Conservation (phyloP, 768 basidiomycete genomes). For the Boletellus emodensis region DNA sequence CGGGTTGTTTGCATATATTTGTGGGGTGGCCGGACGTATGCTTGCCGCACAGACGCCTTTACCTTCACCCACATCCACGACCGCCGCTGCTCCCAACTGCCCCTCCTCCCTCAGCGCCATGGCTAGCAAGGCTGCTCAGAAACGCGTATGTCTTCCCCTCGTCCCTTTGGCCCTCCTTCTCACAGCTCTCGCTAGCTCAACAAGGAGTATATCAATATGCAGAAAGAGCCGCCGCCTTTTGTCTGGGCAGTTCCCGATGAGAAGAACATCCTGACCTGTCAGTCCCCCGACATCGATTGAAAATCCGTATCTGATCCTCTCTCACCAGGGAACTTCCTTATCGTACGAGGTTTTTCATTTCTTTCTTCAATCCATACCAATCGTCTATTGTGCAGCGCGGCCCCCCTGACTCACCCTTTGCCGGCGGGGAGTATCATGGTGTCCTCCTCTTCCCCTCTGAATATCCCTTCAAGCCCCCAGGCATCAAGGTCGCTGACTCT, state of each 20-base stretch:
- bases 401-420: slow-evolving; percentile 88
- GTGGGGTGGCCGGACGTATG: slow-evolving; percentile 24
- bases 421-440: slow-evolving; percentile 92
- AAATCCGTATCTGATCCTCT: slow-evolving; percentile 8
- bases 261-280: slow-evolving; percentile 95
- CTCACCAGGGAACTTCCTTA: slow-evolving; percentile 87
- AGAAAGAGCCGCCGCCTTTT: slow-evolving; percentile 91
- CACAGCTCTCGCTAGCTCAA: slow-evolving; percentile 46
- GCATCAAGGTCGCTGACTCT: slow-evolving; percentile 73
- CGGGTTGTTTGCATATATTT: slow-evolving; percentile 23
- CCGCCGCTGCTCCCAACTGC: not conserved
- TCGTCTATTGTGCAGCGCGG: slow-evolving; percentile 57
- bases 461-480: slow-evolving; percentile 96
- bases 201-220: slow-evolving; percentile 91
- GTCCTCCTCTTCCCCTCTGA: slow-evolving; percentile 89
- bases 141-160: slow-evolving; percentile 52
- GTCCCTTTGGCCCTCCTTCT: slow-evolving; percentile 8
- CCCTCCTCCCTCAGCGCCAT: slow-evolving; percentile 35
- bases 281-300: slow-evolving; percentile 31
- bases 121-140: slow-evolving; percentile 85
- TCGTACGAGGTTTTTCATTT: slow-evolving; percentile 49
- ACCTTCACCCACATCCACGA: slow-evolving; percentile 22
- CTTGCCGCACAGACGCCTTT: slow-evolving; percentile 24
- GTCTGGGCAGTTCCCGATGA: slow-evolving; percentile 95
- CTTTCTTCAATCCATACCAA: slow-evolving; percentile 1